Conservation (phyloP, 768 basidiomycete genomes). For the Trametes villosa region DNA sequence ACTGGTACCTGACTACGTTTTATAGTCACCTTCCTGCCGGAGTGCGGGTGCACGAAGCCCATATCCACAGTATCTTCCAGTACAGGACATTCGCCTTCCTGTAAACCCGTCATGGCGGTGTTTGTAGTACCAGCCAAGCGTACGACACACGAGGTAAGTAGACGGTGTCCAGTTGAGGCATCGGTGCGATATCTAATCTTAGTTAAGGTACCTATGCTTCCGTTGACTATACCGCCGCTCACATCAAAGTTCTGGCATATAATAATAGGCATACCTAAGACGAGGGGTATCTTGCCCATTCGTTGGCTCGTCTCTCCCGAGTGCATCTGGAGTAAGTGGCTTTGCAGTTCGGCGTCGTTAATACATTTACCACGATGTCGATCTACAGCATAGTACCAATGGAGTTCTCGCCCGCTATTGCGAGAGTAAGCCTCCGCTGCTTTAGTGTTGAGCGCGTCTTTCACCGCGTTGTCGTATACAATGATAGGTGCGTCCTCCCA, state of each 20-base stretch:
- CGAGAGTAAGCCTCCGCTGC: conserved; percentile 8
- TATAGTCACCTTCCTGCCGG: too few species aligned
- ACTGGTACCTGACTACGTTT: too few species aligned
- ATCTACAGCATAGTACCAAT: conserved; percentile 11
- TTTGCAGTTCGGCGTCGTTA: neutral
- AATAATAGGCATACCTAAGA: neutral
- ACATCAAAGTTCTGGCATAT: neutral
- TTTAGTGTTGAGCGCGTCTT: conserved; percentile 26
- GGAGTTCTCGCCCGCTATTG: neutral
- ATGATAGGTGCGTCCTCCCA: neutral
- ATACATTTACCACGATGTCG: neutral
- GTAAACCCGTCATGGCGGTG: too few species aligned
- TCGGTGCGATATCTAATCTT: too few species aligned
- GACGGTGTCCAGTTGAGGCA: too few species aligned
- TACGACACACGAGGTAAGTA: too few species aligned
- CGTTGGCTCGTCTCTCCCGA: neutral
- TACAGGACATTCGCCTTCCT: too few species aligned
- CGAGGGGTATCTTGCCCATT: neutral
- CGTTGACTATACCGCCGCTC: too few species aligned
- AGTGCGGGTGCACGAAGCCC: too few species aligned
- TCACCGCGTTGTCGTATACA: conserved; percentile 12
- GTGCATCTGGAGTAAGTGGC: neutral
- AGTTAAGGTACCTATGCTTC: too few species aligned
- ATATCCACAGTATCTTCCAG: too few species aligned
- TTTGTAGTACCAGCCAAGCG: too few species aligned